Percentiles rank a stretch among this genome's conserved stretches.
Conservation (phyloP, 768 basidiomycete species). For the Hirschioporus abietinus region DNA sequence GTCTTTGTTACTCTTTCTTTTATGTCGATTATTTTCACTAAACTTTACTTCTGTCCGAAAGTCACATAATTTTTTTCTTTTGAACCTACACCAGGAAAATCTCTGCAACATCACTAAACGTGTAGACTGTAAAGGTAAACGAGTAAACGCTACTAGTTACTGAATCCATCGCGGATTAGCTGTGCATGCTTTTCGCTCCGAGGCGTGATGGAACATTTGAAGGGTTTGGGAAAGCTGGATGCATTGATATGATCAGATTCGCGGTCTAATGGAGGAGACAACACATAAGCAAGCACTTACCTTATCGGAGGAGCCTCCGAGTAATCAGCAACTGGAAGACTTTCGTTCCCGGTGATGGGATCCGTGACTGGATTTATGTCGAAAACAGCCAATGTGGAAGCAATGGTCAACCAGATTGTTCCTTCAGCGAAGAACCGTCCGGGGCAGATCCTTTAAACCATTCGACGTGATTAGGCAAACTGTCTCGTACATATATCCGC, state of each 20-base stretch:
- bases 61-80: no score
- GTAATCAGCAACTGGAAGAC: background rate
- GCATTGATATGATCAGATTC: background rate
- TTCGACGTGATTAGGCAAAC: background rate
- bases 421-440: constrained; percentile 14
- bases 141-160: background rate
- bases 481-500: background rate
- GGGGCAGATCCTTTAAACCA: constrained; percentile 14
- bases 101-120: no score
- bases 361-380: constrained; percentile 13
- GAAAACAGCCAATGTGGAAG: constrained; percentile 15
- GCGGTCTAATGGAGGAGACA: background rate
- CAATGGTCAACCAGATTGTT: constrained; percentile 12
- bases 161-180: background rate
- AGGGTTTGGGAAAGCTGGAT: background rate
- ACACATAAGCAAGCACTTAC: background rate
- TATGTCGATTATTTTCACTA: no score
- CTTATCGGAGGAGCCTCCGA: background rate
- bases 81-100: no score
- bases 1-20: no score
- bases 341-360: background rate
- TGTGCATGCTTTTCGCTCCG: background rate
- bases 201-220: constrained; percentile 1
- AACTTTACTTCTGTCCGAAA: no score
- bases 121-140: no score